Percentiles rank a stretch among this genome's conserved stretches.
phyloP scores from a whole-genome alignment of 169 alveolate species.

The Theileria luwenshuni region DNA sequence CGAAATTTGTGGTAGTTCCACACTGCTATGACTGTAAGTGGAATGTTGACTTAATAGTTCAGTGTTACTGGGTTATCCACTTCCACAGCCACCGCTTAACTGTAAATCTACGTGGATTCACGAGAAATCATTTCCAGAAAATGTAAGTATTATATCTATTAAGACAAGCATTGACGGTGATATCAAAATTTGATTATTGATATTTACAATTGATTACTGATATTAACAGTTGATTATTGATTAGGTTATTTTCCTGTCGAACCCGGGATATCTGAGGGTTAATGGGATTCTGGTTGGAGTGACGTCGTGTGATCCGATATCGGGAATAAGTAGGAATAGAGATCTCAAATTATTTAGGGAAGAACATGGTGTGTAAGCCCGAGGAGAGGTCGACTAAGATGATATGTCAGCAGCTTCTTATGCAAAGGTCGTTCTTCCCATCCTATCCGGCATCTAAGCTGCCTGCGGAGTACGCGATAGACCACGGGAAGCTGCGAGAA shows the following conservation, averaged over 20 bases:
- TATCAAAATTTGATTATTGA: too few relatives aligned
- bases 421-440: conserved; percentile 68
- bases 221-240: too few relatives aligned
- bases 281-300: conserved; percentile 58
- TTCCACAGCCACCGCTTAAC: conserved; percentile 71
- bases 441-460: conserved; percentile 59
- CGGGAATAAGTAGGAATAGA: conserved; percentile 56
- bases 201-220: too few relatives aligned
- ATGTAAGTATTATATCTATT: conserved; percentile 6
- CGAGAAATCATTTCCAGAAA: conserved; percentile 28
- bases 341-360: conserved; percentile 20
- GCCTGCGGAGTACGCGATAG: conserved; percentile 69
- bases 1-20: conserved; percentile 59
- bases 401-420: conserved; percentile 54
- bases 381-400: conserved; percentile 21
- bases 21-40: conserved; percentile 61
- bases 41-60: not conserved
- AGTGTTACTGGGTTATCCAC: conserved; percentile 57
- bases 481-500: conserved; percentile 43
- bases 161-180: not conserved
- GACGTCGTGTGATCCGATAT: conserved; percentile 67
- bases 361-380: conserved; percentile 66
- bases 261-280: conserved; percentile 56
- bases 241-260: conserved; percentile 47
- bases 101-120: conserved; percentile 22